Percentiles rank a stretch among this genome's conserved stretches.
These are phyloP conservation scores for Pterulicium gracile DNA, from an alignment of 1,284 basidiomycete species.

Conservation along the genomic window DNA sequence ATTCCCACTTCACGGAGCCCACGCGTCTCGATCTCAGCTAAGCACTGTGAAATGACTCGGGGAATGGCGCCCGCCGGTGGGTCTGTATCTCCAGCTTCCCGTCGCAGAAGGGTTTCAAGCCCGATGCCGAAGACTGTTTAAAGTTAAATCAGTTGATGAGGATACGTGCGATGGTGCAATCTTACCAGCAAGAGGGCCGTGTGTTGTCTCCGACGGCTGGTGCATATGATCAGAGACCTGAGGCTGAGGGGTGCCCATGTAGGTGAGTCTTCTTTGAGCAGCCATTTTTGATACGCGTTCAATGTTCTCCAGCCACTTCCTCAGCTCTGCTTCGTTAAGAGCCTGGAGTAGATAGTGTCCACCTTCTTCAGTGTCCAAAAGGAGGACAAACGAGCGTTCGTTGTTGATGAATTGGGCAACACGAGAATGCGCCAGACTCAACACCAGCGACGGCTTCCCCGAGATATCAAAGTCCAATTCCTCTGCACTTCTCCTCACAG, in stretches of 20 bases:
- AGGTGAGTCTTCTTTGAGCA: conserved; percentile 70
- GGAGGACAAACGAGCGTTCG: conserved; percentile 71
- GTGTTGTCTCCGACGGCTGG: conserved; percentile 27
- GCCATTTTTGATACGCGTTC: conserved; percentile 57
- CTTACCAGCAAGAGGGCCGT: conserved; percentile 57
- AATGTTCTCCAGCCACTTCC: conserved; percentile 66
- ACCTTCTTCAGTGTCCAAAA: conserved; percentile 76
- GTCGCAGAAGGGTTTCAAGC: conserved; percentile 51
- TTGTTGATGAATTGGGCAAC: conserved; percentile 64
- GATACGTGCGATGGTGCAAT: conserved; percentile 9
- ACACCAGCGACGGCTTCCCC: conserved; percentile 60
- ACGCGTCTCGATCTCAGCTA: conserved; percentile 60
- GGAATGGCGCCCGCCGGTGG: conserved; percentile 51
- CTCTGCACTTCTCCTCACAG: conserved; percentile 44
- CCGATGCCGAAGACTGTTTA: conserved; percentile 67
- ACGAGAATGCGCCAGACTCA: conserved; percentile 62
- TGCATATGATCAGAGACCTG: conserved; percentile 63
- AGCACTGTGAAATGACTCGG: conserved; percentile 48
- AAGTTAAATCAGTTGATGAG: conserved; percentile 7
- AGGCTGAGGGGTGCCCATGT: conserved; percentile 62
- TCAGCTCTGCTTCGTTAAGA: conserved; percentile 53
- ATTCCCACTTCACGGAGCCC: conserved; percentile 75
- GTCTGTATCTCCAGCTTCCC: conserved; percentile 43
- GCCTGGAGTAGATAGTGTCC: conserved; percentile 73
- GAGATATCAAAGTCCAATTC: conserved; percentile 65